Evolutionary conservation across 106 monocot genomes (phyloP).

Genomic region (Chionographis japonica): DNA sequence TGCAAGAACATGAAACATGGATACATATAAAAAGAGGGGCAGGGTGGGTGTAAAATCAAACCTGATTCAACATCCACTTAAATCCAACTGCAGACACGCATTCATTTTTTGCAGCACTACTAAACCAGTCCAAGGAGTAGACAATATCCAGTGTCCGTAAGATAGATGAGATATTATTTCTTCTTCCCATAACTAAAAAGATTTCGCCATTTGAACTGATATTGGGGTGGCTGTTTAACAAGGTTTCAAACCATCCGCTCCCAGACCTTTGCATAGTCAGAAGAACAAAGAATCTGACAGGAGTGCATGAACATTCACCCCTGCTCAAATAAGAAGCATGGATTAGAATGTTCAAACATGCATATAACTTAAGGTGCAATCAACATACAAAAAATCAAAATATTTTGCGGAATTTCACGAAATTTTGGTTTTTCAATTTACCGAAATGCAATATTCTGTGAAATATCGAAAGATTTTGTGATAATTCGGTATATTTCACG

Average conservation of each 20-base stretch:
- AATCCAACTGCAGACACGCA: slow-evolving; percentile 49
- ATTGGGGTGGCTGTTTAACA: slow-evolving; percentile 56
- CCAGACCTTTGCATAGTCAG: slow-evolving; percentile 69
- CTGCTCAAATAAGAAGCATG: slow-evolving; percentile 12
- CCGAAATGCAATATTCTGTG: no score
- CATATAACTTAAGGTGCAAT: neutral
- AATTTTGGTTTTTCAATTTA: no score
- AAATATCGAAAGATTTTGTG: no score
- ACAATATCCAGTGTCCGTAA: slow-evolving; percentile 39
- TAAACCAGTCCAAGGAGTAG: slow-evolving; percentile 48
- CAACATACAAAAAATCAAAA: neutral
- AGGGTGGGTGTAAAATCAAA: neutral
- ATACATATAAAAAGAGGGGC: neutral
- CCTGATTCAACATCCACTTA: slow-evolving; percentile 65
- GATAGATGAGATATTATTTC: slow-evolving; percentile 37
- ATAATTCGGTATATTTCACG: no score
- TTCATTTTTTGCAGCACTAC: slow-evolving; percentile 60
- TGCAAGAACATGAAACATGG: neutral
- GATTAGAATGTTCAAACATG: neutral
- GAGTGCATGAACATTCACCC: slow-evolving; percentile 48
- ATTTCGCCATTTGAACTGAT: slow-evolving; percentile 62
- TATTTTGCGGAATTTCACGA: no score
- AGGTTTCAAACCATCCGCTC: slow-evolving; percentile 66
- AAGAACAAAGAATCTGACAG: slow-evolving; percentile 51
- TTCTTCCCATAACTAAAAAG: slow-evolving; percentile 34